Conservation (phyloP, 768 basidiomycete species). For the Jaapia argillacea region DNA sequence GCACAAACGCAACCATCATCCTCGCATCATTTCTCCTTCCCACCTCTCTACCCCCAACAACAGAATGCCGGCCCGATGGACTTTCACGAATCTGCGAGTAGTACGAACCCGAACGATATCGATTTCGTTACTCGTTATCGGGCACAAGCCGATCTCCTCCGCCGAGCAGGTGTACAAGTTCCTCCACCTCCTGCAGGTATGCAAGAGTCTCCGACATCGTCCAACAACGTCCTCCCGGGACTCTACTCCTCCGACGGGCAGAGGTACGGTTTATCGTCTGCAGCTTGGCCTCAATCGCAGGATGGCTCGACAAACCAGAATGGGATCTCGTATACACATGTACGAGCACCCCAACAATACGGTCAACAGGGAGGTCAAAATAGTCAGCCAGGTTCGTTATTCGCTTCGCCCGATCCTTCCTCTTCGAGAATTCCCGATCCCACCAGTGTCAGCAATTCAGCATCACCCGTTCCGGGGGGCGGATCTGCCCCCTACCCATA, state of each 20-base stretch:
- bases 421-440: not conserved
- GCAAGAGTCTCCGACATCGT: not conserved
- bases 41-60: slow-evolving; percentile 10
- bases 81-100: not conserved
- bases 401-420: not conserved
- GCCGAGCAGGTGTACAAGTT: slow-evolving; percentile 18
- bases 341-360: no score
- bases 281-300: not conserved
- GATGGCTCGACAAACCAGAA: no score
- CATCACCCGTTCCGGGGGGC: not conserved
- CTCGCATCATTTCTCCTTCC: slow-evolving; percentile 11
- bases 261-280: not conserved
- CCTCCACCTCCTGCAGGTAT: not conserved
- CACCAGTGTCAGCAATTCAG: not conserved
- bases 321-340: no score
- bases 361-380: no score
- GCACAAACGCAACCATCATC: not conserved
- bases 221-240: not conserved
- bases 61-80: not conserved
- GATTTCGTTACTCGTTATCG: slow-evolving; percentile 41
- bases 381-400: no score
- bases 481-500: not conserved
- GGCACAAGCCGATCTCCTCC: slow-evolving; percentile 32
- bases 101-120: slow-evolving; percentile 6
- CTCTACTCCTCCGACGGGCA: not conserved